A percentile compares a stretch with the other conserved stretches of the same genome.
Conservation (phyloP, 2,329 filamentous ascomycete species). For the Emericellopsis cladophorae region DNA sequence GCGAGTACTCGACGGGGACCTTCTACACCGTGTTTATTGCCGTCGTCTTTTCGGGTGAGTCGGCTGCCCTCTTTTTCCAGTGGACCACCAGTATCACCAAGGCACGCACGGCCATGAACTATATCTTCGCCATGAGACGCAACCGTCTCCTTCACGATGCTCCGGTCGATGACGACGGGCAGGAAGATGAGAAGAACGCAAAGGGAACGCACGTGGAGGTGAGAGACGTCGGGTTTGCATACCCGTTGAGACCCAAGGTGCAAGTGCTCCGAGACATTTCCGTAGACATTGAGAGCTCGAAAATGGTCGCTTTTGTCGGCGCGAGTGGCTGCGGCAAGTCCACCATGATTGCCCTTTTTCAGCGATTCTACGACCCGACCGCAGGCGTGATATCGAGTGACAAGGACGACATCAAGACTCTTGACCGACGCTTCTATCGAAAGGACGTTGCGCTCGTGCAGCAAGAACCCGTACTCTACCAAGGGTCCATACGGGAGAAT, state of each 20-base stretch:
- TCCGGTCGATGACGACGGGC: neutral
- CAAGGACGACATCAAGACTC: slow-evolving; percentile 13
- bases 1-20: slow-evolving; percentile 31
- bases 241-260: slow-evolving; percentile 28
- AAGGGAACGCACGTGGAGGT: slow-evolving; percentile 30
- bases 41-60: slow-evolving; percentile 31
- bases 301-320: slow-evolving; percentile 42
- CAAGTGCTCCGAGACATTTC: slow-evolving; percentile 24
- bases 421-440: slow-evolving; percentile 14
- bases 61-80: slow-evolving; percentile 27
- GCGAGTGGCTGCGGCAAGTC: slow-evolving; percentile 48
- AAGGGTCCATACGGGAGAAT: slow-evolving; percentile 42
- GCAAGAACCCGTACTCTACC: slow-evolving; percentile 27
- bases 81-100: slow-evolving; percentile 39
- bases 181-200: slow-evolving; percentile 4
- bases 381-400: slow-evolving; percentile 16
- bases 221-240: slow-evolving; percentile 41
- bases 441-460: slow-evolving; percentile 24
- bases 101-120: slow-evolving; percentile 32
- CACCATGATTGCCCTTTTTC: slow-evolving; percentile 40
- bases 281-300: slow-evolving; percentile 27
- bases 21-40: slow-evolving; percentile 40
- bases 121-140: slow-evolving; percentile 28
- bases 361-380: slow-evolving; percentile 28
- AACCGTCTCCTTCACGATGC: neutral